phyloP scores from a whole-genome alignment of 179 eudicot genomes.

The Vitellaria paradoxa region DNA sequence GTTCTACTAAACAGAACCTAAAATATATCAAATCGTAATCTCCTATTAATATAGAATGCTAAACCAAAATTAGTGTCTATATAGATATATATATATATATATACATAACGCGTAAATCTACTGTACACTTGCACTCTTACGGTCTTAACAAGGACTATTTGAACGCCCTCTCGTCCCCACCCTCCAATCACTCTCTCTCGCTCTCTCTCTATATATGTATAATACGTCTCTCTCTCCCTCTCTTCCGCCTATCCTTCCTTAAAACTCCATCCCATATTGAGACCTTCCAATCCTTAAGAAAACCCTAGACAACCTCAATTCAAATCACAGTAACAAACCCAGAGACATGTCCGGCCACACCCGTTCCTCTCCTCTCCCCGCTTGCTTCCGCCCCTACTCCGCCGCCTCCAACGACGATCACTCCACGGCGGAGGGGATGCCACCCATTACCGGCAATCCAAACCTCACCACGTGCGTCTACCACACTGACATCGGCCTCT shows the following conservation, averaged over 20 bases:
- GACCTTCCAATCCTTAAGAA: conserved; percentile 5
- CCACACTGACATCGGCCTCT: conserved; percentile 56
- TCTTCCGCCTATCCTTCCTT: neutral
- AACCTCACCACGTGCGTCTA: conserved; percentile 65
- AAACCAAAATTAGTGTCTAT: no score
- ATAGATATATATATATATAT: no score
- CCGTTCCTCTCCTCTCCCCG: conserved; percentile 21
- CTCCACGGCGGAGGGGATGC: conserved; percentile 7
- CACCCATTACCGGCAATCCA: conserved; percentile 24
- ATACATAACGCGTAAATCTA: no score
- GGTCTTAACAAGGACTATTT: no score
- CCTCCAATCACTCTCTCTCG: no score
- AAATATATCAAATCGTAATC: no score
- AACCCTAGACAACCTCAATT: neutral
- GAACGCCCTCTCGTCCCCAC: no score
- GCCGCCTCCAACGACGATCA: conserved; percentile 20
- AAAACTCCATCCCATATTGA: conserved; percentile 1
- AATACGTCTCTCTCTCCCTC: conserved; percentile 1
- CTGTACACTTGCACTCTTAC: no score
- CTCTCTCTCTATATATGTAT: no score
- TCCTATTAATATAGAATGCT: no score
- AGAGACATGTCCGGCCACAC: conserved; percentile 9
- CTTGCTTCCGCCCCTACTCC: conserved; percentile 19
- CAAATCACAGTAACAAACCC: neutral
- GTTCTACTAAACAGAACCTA: no score